Evolutionary conservation across 306 rosid species (phyloP), one percentile per base, ranked within the genome.

Genomic region (Ammopiptanthus mongolicus): DNA sequence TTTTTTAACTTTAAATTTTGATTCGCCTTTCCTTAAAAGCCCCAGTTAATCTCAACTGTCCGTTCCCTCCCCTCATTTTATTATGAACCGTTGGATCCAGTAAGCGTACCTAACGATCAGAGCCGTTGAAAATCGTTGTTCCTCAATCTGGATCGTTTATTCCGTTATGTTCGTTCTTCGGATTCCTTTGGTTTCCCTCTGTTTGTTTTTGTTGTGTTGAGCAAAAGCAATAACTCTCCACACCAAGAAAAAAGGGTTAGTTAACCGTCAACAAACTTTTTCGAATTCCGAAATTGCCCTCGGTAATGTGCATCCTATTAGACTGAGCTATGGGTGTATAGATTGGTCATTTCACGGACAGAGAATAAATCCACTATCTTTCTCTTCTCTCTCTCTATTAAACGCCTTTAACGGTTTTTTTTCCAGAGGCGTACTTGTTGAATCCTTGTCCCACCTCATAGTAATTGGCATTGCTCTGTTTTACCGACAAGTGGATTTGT

Each of bases 81-180:
- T 33, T 39, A 0, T 28, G 5, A n/a, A 6, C 89, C 90, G 87
- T 83, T 81, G 51, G 87, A 81, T 84, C 6, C 17, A 25, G 71
- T 3, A 78, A 68, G 85, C 13, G 57, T 5, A 56, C 59, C 44
- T 31, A 57, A 70, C 25, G 34, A 83, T 86, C 80, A 44, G 63
- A 44, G 62, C 90, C 91, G 91, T 87, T 83, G 80, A 80, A 83
- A 82, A 36, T 84, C 85, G 68, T 42, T 78, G 78, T 89, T 85
- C 66, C 51, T 81, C 59, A 86, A 89, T 84, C 92, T 85, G 78
- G 82, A 83, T 81, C 93, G 93, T 88, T 85, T 79, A 85, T 88
- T 89, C 82, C 42, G 96, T 89, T 86, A 59, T 47, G 84, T 68
- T 74, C 10, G 61, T 85, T 82, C 79, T 85, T 83, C 55, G 85